Evolutionary conservation across 192 early-diverging fungal genomes (phyloP), one percentile per base, ranked within the genome.

Genomic region (Coemansia reversa): DNA sequence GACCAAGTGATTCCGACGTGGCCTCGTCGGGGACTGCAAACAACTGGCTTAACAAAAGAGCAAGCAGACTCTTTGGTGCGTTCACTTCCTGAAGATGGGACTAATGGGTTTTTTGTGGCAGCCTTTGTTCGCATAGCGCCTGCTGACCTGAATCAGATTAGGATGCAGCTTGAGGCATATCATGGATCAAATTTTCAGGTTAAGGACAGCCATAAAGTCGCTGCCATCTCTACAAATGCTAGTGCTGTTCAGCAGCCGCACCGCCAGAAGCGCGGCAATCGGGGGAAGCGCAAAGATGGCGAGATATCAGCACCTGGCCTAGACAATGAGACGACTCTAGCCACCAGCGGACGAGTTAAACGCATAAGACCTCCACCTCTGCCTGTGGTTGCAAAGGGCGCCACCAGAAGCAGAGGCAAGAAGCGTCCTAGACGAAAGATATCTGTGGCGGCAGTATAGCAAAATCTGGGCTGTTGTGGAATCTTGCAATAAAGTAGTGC

Each of bases 101-200:
- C 88, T 42, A 97, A 96, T 67, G 97, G 97, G 5, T 98, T 98
- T 68, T 98, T 98, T 89, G 97, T 98, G 5, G 93, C 95, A 0
- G 87, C 91, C 51, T 97, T 98, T 86, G 88, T 74, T 58, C 77
- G 77, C 19, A 29, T 55, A 22, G 51, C 63, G 27, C 68, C 71
- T 6, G 67, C 67, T 3, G 72, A 67, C 45, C 35, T 67, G 16
- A 60, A 58, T 4, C 32, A 25, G 11, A 72, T 54, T 33, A 52
- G 25, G 16, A 55, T 22, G 39, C 55, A 67, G 60, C 60, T 72
- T 8, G 50, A 55, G 8, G 65, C 55, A 35, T 5, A 47, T 23
- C 50, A 47, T n/a, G 51, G 28, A 8, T 16, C 47, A 24, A 27
- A 16, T 45, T 39, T 16, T 28, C 51, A 66, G 54, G 55, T 69